These are phyloP conservation scores for Macrolepiota dolichaula DNA, from an alignment of 768 basidiomycete species.

Conservation along the genomic window DNA sequence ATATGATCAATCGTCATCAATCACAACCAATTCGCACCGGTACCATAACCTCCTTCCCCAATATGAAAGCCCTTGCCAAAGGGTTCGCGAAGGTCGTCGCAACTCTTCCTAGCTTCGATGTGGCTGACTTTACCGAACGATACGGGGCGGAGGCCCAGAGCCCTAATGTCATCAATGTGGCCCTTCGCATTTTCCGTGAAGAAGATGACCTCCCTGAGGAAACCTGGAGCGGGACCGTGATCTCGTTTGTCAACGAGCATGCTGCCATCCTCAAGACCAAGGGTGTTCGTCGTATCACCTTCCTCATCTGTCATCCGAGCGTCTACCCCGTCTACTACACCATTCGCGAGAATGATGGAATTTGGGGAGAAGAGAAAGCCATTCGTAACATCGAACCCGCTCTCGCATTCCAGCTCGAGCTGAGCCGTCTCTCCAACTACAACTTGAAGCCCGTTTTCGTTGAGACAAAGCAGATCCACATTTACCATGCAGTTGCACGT, in stretches of 20 bases:
- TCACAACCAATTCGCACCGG: constrained; percentile 89
- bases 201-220: constrained; percentile 75
- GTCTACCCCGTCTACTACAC: constrained; percentile 96
- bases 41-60: constrained; percentile 88
- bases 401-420: constrained; percentile 95
- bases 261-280: constrained; percentile 58
- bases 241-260: constrained; percentile 68
- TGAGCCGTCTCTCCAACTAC: constrained; percentile 95
- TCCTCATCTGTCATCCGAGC: constrained; percentile 86
- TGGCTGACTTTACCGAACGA: constrained; percentile 67
- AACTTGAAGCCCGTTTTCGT: constrained; percentile 95
- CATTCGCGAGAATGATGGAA: constrained; percentile 65
- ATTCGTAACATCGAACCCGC: constrained; percentile 99
- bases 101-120: constrained; percentile 72
- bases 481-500: constrained; percentile 91
- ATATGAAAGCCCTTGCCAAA: constrained; percentile 57
- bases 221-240: constrained; percentile 72
- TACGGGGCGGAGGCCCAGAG: constrained; percentile 71
- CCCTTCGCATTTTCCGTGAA: constrained; percentile 83
- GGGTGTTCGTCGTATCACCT: constrained; percentile 89
- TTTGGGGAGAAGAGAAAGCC: constrained; percentile 92
- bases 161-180: constrained; percentile 93
- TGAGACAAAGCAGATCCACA: constrained; percentile 96
- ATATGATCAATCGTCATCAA: constrained; percentile 83
- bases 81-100: constrained; percentile 76